A percentile compares a stretch with the other conserved stretches of the same genome.
Conservation (phyloP, 345 rosid species). For the Geranium brycei region DNA sequence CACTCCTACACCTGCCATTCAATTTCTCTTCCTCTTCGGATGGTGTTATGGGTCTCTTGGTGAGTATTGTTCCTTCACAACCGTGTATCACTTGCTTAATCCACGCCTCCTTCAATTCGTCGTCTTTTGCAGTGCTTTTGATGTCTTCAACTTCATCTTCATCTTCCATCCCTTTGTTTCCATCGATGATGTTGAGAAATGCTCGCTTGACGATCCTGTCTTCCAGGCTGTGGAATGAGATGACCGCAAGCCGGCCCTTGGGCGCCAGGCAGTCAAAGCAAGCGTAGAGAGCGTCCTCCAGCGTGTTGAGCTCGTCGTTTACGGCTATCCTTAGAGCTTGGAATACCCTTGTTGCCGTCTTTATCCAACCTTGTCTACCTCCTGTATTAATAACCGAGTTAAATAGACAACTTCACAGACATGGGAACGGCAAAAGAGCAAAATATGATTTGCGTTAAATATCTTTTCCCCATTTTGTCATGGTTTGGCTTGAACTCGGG, state of each 20-base stretch:
- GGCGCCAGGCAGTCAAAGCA: slow-evolving; percentile 74
- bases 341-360: slow-evolving; percentile 88
- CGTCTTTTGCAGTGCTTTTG: slow-evolving; percentile 13
- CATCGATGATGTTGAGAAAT: slow-evolving; percentile 55
- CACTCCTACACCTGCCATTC: slow-evolving; percentile 72
- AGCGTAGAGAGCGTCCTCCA: slow-evolving; percentile 52
- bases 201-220: slow-evolving; percentile 85
- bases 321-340: slow-evolving; percentile 91
- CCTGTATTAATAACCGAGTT: slow-evolving; percentile 24
- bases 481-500: no score
- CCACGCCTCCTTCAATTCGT: slow-evolving; percentile 37
- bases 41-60: slow-evolving; percentile 85
- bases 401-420: neutral
- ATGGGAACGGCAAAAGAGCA: neutral
- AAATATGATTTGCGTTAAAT: neutral
- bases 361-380: slow-evolving; percentile 93
- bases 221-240: slow-evolving; percentile 91
- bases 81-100: slow-evolving; percentile 50
- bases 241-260: slow-evolving; percentile 82
- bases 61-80: slow-evolving; percentile 51
- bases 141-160: slow-evolving; percentile 9
- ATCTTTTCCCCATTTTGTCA: neutral
- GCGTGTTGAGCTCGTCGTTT: slow-evolving; percentile 73
- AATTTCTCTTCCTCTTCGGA: slow-evolving; percentile 66
- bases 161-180: slow-evolving; percentile 15